Evolutionary conservation across 768 basidiomycete species (phyloP).

Genomic region (Boletus patriciae): DNA sequence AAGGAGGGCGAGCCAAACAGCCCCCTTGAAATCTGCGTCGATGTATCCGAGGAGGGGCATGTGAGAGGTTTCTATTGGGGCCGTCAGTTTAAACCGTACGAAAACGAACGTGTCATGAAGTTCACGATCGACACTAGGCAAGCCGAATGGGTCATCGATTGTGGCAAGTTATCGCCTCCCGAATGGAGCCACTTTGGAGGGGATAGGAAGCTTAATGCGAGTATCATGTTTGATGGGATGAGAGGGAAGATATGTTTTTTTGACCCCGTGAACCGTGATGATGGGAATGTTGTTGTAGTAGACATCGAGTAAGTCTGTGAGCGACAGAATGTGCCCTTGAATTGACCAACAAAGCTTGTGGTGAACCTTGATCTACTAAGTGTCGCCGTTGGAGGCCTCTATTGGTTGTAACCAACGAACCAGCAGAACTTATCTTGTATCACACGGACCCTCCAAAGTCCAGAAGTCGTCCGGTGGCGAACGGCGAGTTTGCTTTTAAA

Average conservation of each 20-base stretch:
- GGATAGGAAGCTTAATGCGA: rapidly evolving
- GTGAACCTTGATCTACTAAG: no score
- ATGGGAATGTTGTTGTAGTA: neutral
- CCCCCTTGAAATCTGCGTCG: no score
- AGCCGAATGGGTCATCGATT: neutral
- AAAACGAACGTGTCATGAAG: neutral
- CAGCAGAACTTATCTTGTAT: no score
- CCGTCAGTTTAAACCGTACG: no score
- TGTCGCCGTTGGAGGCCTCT: no score
- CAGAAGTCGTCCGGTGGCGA: no score
- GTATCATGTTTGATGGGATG: neutral
- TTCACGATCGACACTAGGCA: constrained; percentile 6
- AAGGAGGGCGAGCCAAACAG: neutral
- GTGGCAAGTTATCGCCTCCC: neutral
- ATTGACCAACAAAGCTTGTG: neutral
- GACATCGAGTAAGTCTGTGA: neutral
- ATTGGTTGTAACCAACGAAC: no score
- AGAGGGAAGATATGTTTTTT: neutral
- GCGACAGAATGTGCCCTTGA: no score
- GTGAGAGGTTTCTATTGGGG: neutral
- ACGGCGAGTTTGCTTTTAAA: no score
- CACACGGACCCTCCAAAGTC: no score
- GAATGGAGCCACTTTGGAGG: neutral
- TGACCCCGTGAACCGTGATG: no score
- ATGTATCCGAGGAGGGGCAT: neutral